These are phyloP conservation scores for Mariannaea elegans DNA, from an alignment of 2,329 filamentous ascomycete species.

Conservation along the genomic window DNA sequence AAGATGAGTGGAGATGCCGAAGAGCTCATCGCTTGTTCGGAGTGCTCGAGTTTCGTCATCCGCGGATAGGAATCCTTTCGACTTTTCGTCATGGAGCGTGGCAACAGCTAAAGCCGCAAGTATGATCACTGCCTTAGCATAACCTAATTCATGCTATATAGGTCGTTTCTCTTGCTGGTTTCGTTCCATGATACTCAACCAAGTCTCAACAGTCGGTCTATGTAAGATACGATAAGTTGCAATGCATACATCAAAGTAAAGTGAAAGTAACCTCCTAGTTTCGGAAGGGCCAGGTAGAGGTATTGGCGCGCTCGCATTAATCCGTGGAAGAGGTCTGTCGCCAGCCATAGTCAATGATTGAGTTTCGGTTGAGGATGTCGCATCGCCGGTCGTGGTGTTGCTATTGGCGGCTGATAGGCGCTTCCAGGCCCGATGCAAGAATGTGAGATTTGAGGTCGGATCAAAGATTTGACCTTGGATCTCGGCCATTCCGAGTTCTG, in stretches of 20 bases:
- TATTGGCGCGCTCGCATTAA: constrained; percentile 43
- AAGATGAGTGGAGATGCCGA: constrained; percentile 51
- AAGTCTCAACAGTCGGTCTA: constrained; percentile 59
- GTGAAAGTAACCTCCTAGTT: constrained; percentile 49
- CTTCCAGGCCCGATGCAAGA: constrained; percentile 61
- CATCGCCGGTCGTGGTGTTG: constrained; percentile 36
- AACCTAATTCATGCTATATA: constrained; percentile 51
- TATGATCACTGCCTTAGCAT: constrained; percentile 56
- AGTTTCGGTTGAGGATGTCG: constrained; percentile 41
- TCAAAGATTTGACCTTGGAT: constrained; percentile 63
- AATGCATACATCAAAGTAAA: constrained; percentile 69
- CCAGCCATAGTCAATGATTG: constrained; percentile 59
- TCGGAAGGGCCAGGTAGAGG: constrained; percentile 50
- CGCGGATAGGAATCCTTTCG: constrained; percentile 33
- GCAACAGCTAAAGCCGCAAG: constrained; percentile 59
- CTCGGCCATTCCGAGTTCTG: constrained; percentile 56
- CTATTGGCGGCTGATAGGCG: constrained; percentile 56
- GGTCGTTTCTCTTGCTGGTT: constrained; percentile 48
- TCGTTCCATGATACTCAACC: constrained; percentile 53
- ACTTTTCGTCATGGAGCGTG: constrained; percentile 55
- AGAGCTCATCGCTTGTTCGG: constrained; percentile 51
- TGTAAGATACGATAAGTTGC: constrained; percentile 68
- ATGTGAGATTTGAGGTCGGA: constrained; percentile 60
- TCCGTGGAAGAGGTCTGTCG: constrained; percentile 56
- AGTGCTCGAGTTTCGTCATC: constrained; percentile 39